Percentiles rank a stretch among this genome's conserved stretches.
These are phyloP conservation scores for Straminergon stramineum DNA, from an alignment of 225 moss, liverwort and hornwort genomes.

Conservation along the genomic window DNA sequence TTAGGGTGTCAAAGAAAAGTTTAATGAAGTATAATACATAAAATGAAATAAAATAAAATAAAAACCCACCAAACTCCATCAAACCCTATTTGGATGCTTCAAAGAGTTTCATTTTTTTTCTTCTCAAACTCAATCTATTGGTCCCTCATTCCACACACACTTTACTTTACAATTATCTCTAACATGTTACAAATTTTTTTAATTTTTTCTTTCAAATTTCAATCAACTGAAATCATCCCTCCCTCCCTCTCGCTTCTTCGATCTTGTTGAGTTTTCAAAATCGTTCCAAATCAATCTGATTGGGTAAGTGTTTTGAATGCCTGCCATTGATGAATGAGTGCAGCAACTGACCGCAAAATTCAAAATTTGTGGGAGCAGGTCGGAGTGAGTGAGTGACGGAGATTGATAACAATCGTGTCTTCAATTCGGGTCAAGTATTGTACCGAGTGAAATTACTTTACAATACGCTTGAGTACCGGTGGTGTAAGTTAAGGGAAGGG, in stretches of 20 bases:
- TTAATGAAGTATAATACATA: too few species aligned
- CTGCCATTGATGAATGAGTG: background rate
- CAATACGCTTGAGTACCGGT: background rate
- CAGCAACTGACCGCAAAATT: background rate
- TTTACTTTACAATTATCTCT: too few species aligned
- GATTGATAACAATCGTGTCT: background rate
- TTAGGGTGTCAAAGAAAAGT: too few species aligned
- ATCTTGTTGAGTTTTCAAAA: background rate
- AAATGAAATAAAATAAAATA: too few species aligned
- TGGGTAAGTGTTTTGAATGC: background rate
- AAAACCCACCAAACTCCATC: too few species aligned
- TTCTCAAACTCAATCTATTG: too few species aligned
- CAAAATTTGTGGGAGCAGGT: background rate
- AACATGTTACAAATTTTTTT: background rate
- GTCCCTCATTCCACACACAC: too few species aligned
- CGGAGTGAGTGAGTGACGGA: background rate
- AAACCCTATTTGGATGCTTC: too few species aligned
- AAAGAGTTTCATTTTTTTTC: too few species aligned
- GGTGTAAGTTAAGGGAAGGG: too few species aligned
- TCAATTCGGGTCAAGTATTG: background rate
- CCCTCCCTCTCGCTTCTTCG: too few species aligned
- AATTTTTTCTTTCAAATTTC: background rate
- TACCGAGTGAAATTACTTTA: background rate
- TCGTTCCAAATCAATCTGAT: background rate
- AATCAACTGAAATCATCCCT: background rate